Base-by-base conservation (phyloP, 768 basidiomycete genomes). In the Cystobasidium tubakii region DNA sequence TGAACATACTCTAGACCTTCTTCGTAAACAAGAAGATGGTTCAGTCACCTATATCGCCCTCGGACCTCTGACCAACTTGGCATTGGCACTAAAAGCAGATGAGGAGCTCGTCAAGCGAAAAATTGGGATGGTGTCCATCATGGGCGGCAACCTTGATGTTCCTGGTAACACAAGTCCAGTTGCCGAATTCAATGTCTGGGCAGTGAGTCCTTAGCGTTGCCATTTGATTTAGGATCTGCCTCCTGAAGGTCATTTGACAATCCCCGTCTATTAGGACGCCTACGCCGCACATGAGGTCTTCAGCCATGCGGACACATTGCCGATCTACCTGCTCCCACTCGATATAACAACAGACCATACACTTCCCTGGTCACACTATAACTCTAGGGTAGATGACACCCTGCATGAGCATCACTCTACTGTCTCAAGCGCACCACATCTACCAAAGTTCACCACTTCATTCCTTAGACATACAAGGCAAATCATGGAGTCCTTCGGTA, bases 81-180 rank as follows among this genome's bases (percentile, higher is more conserved):
- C 91, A 0, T 82, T 83, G 39, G 83, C 90, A 73, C 82, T 90
- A 80, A 85, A 84, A 7, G 77, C 83, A 53, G 85, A 90, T 76
- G 84, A 85, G 12, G 79, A 82, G 42, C 82, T 85, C 13, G 83
- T 92, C 34, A 81, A 82, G 9, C 81, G 85, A 15, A 86, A 86
- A 0, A 81, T 82, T 31, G 71, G 88, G 3, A 85, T 88, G n/a
- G 82, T 97, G 9, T 82, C 93, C 25, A 88, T 87, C 80, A 95
- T 97, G 92, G 93, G 93, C n/a, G 93, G 92, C 17, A 89, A 92
- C 1, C 80, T 97, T 27, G 91, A 94, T 76, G 90, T 91, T 36
- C 91, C 93, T 0, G 93, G 93, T 1, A 97, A 95, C 77, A 89
- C 88, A 0, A 86, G 84, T 29, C 87, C 91, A 9, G 84, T 86